These are phyloP conservation scores for Neocallimastix lanati DNA, from an alignment of 192 early-diverging fungal genomes.

Conservation along the genomic window DNA sequence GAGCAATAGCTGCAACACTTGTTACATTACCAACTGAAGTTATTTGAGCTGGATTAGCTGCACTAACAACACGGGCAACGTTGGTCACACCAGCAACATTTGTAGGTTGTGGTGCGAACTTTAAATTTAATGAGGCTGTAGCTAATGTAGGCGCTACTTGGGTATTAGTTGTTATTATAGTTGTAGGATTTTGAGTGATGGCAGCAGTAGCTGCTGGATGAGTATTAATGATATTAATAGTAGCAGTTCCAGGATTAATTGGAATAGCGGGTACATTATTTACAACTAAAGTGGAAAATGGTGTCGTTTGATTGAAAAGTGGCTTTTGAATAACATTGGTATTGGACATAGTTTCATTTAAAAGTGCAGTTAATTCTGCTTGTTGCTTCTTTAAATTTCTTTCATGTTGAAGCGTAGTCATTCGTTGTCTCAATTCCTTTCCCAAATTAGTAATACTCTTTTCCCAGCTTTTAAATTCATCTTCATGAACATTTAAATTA, in stretches of 20 bases:
- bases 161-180: neutral
- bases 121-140: neutral
- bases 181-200: neutral
- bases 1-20: neutral
- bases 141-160: neutral
- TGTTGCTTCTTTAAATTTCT: neutral
- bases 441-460: neutral
- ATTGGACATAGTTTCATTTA: neutral
- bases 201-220: neutral
- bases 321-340: neutral
- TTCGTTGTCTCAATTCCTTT: neutral
- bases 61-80: neutral
- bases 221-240: neutral
- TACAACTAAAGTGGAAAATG: neutral
- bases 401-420: neutral
- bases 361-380: neutral
- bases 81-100: neutral
- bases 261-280: neutral
- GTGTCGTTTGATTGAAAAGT: neutral
- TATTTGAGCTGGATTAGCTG: neutral
- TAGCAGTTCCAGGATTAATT: neutral
- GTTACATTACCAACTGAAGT: neutral
- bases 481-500: neutral
- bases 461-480: neutral
- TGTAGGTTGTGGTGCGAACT: neutral